Evolutionary conservation across 2,329 filamentous ascomycete species (phyloP).

Genomic region (Aspergillus sp.): DNA sequence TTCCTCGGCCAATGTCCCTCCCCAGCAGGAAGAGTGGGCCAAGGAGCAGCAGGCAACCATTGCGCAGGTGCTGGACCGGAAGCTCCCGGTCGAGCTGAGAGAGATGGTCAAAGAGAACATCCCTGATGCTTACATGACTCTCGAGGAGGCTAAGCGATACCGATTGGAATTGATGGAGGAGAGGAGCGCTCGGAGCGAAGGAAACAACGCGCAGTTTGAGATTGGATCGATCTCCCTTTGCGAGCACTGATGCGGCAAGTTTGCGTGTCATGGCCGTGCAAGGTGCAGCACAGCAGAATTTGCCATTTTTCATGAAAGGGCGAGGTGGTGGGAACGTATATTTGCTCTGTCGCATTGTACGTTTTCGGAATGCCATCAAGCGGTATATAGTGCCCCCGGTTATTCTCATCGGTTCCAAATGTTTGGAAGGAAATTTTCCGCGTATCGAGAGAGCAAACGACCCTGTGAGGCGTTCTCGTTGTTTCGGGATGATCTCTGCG

Average conservation of each 20-base stretch:
- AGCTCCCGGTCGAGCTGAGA: constrained; percentile 24
- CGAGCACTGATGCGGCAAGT: constrained; percentile 13
- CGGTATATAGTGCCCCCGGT: too few species aligned
- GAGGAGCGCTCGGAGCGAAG: constrained; percentile 15
- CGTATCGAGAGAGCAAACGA: too few species aligned
- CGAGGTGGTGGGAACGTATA: too few species aligned
- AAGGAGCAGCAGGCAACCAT: constrained; percentile 15
- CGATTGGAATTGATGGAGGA: constrained; percentile 43
- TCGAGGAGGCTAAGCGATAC: constrained; percentile 40
- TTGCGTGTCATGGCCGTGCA: too few species aligned
- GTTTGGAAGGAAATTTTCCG: too few species aligned
- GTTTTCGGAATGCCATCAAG: too few species aligned
- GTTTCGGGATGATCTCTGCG: too few species aligned
- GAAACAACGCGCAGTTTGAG: constrained; percentile 14
- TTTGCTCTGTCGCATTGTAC: too few species aligned
- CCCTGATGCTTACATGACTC: constrained; percentile 23
- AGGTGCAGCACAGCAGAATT: too few species aligned
- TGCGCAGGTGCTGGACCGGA: constrained; percentile 10
- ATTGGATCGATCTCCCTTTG: constrained; percentile 13
- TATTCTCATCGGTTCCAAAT: too few species aligned
- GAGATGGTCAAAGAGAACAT: constrained; percentile 25
- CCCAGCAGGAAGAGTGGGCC: constrained; percentile 51
- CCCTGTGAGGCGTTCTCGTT: too few species aligned
- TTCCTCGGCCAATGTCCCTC: constrained; percentile 52
- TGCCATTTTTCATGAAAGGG: too few species aligned